phyloP scores from a whole-genome alignment of 768 basidiomycete genomes.

The Lactarius deliciosus region DNA sequence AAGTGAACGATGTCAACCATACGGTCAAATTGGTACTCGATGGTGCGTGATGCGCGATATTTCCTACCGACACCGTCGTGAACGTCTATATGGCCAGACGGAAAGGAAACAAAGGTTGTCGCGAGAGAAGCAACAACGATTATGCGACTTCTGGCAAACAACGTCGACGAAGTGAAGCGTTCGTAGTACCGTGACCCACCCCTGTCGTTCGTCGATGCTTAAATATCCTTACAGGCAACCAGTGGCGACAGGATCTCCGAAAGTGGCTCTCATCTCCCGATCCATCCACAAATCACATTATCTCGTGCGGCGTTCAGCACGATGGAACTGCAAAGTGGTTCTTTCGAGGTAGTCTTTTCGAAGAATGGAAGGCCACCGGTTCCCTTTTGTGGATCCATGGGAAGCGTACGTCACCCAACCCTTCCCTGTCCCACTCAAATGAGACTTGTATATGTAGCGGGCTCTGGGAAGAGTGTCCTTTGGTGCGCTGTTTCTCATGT shows the following conservation, averaged over 20 bases:
- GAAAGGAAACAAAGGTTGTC: not conserved
- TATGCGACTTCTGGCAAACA: not conserved
- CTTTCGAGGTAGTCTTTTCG: not conserved
- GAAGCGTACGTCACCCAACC: not conserved
- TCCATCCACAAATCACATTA: not conserved
- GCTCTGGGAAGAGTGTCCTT: not conserved
- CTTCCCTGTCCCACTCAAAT: not conserved
- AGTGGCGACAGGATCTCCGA: not conserved
- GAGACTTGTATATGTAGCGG: not conserved
- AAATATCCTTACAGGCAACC: not conserved
- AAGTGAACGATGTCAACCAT: no score
- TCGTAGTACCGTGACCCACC: not conserved
- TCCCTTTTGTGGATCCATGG: not conserved
- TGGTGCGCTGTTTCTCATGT: not conserved
- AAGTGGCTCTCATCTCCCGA: not conserved
- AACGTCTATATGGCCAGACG: not conserved
- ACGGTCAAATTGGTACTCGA: not conserved
- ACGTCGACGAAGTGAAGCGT: not conserved
- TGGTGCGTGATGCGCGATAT: not conserved
- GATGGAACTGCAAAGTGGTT: not conserved
- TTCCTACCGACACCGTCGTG: not conserved
- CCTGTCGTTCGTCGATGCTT: not conserved
- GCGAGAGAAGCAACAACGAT: no score
- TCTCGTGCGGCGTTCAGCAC: not conserved
- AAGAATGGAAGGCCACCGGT: not conserved